Conservation (phyloP, 2,329 filamentous ascomycete species). For the Sarocladium strictum region DNA sequence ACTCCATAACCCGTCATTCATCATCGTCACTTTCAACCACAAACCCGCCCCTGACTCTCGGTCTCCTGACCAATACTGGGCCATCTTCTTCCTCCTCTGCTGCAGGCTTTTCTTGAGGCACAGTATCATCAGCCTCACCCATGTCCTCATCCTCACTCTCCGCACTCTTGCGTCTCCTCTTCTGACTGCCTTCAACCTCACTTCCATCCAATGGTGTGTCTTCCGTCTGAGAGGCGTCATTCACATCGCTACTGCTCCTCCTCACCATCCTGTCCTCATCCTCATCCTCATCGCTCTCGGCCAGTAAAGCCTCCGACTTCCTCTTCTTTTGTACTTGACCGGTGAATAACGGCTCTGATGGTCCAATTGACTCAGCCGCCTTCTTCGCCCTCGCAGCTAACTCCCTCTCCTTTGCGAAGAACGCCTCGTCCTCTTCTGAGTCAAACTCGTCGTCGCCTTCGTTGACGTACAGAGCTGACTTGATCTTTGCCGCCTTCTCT, state of each 20-base stretch:
- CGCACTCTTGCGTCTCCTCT: constrained; percentile 29
- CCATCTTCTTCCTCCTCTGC: constrained; percentile 32
- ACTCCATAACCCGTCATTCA: constrained; percentile 26
- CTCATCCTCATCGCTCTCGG: constrained; percentile 17
- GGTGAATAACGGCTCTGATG: constrained; percentile 11
- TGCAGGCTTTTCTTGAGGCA: constrained; percentile 22
- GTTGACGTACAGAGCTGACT: constrained; percentile 76
- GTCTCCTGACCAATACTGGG: constrained; percentile 28
- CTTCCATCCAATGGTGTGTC: constrained; percentile 24
- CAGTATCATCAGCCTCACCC: constrained; percentile 17
- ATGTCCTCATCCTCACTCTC: constrained; percentile 22
- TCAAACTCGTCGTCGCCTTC: constrained; percentile 88
- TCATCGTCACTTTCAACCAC: constrained; percentile 51
- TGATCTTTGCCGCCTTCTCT: constrained; percentile 75
- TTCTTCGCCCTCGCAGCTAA: constrained; percentile 49
- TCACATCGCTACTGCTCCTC: constrained; percentile 18
- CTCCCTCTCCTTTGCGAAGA: constrained; percentile 66
- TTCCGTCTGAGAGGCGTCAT: constrained; percentile 19
- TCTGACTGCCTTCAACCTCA: constrained; percentile 28
- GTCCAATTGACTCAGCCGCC: constrained; percentile 21
- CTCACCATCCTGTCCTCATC: constrained; percentile 21
- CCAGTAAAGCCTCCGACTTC: constrained; percentile 19
- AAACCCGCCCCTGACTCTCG: constrained; percentile 46
- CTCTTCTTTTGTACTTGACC: constrained; percentile 24
- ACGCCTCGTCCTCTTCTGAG: constrained; percentile 60